Percentiles rank a stretch among this genome's conserved stretches.
Evolutionary conservation across 2,329 filamentous ascomycete species (phyloP).

Genomic region (Sclerotinia sclerotiorum): DNA sequence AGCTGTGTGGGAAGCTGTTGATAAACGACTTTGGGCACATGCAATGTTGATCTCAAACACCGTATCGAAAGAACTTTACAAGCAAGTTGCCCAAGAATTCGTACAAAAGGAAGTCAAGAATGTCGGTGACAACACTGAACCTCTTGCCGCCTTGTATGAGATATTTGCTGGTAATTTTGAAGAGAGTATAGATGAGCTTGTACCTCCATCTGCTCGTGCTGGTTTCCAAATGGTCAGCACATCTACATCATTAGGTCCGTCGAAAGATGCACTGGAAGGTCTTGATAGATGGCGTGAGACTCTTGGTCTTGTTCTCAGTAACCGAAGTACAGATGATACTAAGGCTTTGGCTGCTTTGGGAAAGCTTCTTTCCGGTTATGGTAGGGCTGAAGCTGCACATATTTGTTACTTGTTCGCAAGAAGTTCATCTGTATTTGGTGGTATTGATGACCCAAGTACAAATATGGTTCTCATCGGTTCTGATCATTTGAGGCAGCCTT

Average conservation of each 20-base stretch:
- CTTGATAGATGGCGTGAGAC: slow-evolving; percentile 95
- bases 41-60: slow-evolving; percentile 84
- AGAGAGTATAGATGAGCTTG: slow-evolving; percentile 92
- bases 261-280: slow-evolving; percentile 76
- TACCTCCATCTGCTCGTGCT: slow-evolving; percentile 86
- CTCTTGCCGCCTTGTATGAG: slow-evolving; percentile 87
- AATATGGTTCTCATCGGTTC: slow-evolving; percentile 83
- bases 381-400: slow-evolving; percentile 86
- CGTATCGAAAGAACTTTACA: slow-evolving; percentile 80
- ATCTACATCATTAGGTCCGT: slow-evolving; percentile 57
- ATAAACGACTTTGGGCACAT: slow-evolving; percentile 93
- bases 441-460: slow-evolving; percentile 75
- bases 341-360: slow-evolving; percentile 78
- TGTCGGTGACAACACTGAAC: slow-evolving; percentile 75
- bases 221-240: slow-evolving; percentile 88
- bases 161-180: slow-evolving; percentile 91
- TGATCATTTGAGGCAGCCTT: slow-evolving; percentile 70
- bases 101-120: slow-evolving; percentile 92
- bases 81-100: slow-evolving; percentile 92
- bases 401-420: slow-evolving; percentile 90
- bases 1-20: slow-evolving; percentile 89
- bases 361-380: slow-evolving; percentile 79
- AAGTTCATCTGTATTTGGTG: slow-evolving; percentile 69
- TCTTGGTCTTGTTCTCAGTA: slow-evolving; percentile 79
- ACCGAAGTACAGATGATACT: slow-evolving; percentile 77